Percentiles rank a stretch among this genome's conserved stretches.
Evolutionary conservation across 371 early-diverging fungal species (phyloP).

Genomic region (Mortierella polycephala): DNA sequence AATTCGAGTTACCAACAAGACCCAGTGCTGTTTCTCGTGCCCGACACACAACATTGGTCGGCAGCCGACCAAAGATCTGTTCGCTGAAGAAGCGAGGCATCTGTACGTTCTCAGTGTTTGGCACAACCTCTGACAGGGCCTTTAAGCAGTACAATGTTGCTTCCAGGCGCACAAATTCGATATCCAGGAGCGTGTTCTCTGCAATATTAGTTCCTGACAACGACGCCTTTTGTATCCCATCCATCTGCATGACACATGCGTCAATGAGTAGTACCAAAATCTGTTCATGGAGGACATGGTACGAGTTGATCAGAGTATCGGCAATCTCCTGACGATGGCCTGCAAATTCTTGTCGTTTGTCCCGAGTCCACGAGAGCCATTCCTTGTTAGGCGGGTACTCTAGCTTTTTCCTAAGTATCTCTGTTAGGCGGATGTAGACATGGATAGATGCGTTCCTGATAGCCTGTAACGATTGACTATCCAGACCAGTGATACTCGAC

Average conservation of each 20-base stretch:
- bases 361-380: slow-evolving; percentile 71
- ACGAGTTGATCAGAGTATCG: slow-evolving; percentile 79
- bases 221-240: slow-evolving; percentile 49
- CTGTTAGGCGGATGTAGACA: slow-evolving; percentile 65
- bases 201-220: slow-evolving; percentile 38
- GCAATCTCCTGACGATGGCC: slow-evolving; percentile 79
- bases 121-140: slow-evolving; percentile 78
- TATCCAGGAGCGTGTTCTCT: slow-evolving; percentile 15
- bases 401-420: slow-evolving; percentile 64
- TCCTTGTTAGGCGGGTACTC: slow-evolving; percentile 66
- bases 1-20: slow-evolving; percentile 59
- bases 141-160: slow-evolving; percentile 73
- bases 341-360: slow-evolving; percentile 69
- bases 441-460: slow-evolving; percentile 53
- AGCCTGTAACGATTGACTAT: slow-evolving; percentile 26
- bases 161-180: slow-evolving; percentile 57
- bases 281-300: slow-evolving; percentile 73
- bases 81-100: slow-evolving; percentile 71
- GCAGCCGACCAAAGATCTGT: slow-evolving; percentile 64
- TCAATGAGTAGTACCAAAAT: slow-evolving; percentile 70
- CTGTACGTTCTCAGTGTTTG: slow-evolving; percentile 61
- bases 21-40: slow-evolving; percentile 62
- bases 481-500: slow-evolving; percentile 39
- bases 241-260: slow-evolving; percentile 58
- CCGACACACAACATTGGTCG: slow-evolving; percentile 52